phyloP scores from a whole-genome alignment of 2,329 filamentous ascomycete species.

The Albophoma yamanashiensis region DNA sequence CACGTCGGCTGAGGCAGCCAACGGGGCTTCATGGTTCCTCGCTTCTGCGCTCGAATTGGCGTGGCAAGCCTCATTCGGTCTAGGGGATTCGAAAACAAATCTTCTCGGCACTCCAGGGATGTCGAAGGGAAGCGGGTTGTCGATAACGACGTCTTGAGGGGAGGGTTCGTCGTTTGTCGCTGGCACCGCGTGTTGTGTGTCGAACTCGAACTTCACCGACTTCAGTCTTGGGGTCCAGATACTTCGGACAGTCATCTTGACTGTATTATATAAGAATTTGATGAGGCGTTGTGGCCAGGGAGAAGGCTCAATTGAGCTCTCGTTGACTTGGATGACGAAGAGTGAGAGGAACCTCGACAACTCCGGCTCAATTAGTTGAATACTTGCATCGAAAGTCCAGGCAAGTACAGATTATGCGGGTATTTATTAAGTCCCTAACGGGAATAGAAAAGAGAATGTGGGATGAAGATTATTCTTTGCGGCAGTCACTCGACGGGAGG shows the following conservation, averaged over 20 bases:
- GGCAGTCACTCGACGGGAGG: background rate
- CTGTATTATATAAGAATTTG: background rate
- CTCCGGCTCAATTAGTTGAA: background rate
- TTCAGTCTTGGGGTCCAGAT: background rate
- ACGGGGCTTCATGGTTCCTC: background rate
- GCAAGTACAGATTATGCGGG: background rate
- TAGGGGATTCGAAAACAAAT: background rate
- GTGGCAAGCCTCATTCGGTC: background rate
- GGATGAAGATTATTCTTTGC: background rate
- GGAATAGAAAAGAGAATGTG: background rate
- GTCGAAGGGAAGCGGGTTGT: background rate
- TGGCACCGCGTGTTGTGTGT: background rate
- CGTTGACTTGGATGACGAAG: background rate
- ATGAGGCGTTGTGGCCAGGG: background rate
- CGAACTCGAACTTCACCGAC: conserved; percentile 2
- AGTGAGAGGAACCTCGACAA: background rate
- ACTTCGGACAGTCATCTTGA: background rate
- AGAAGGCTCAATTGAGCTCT: background rate
- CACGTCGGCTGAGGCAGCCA: background rate
- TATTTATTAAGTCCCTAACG: background rate
- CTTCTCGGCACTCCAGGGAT: background rate
- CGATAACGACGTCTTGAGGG: background rate
- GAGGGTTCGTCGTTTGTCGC: background rate
- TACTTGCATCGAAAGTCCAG: background rate
- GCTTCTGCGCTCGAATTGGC: background rate